Evolutionary conservation across 306 rosid genomes (phyloP).

Genomic region (Vicia villosa): DNA sequence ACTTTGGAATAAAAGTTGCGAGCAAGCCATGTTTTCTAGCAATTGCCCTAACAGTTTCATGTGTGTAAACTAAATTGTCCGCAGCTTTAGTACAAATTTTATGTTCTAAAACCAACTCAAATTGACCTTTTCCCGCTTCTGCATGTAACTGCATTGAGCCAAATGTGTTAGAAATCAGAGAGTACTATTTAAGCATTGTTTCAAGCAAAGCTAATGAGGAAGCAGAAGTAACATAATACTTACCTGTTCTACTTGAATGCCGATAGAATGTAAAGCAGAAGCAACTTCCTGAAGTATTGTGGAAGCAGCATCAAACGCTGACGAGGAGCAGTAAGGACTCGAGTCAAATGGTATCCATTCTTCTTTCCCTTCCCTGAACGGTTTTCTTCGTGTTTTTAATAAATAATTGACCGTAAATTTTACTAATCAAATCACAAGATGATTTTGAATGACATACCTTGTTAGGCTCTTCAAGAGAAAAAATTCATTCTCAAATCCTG

Average conservation of each 20-base stretch:
- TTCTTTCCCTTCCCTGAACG: conserved; percentile 76
- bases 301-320: conserved; percentile 74
- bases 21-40: conserved; percentile 82
- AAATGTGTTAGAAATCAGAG: too few relatives aligned
- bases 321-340: conserved; percentile 64
- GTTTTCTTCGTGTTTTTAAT: conserved; percentile 21
- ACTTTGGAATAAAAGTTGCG: conserved; percentile 94
- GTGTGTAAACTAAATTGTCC: conserved; percentile 73
- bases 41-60: conserved; percentile 71
- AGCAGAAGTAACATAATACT: conserved; percentile 47
- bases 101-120: conserved; percentile 69
- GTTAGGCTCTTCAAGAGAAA: conserved; percentile 63
- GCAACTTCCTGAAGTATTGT: conserved; percentile 63
- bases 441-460: conserved; percentile 55
- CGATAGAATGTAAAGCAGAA: conserved; percentile 61
- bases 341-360: conserved; percentile 85
- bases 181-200: not conserved
- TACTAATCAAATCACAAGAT: conserved; percentile 17
- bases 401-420: conserved; percentile 7
- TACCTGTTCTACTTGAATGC: conserved; percentile 88
- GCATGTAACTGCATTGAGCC: conserved; percentile 86
- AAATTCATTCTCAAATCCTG: conserved; percentile 96
- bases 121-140: conserved; percentile 90
- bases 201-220: conserved; percentile 19
- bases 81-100: conserved; percentile 65